These are phyloP conservation scores for Fomitopsis pinicola DNA, from an alignment of 1,284 basidiomycete genomes.

Conservation along the genomic window DNA sequence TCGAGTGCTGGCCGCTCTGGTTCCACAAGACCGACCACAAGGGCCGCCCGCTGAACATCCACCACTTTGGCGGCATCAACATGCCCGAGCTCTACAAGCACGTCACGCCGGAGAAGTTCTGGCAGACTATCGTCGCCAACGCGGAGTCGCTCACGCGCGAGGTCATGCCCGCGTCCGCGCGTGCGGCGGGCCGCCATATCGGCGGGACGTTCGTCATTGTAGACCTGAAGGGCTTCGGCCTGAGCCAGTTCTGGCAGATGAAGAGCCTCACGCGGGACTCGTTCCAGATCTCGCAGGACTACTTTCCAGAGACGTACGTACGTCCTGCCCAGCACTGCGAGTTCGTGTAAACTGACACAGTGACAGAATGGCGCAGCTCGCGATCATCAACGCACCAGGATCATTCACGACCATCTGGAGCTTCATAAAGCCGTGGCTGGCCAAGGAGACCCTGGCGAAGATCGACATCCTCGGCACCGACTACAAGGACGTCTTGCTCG, in stretches of 20 bases:
- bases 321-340: constrained; percentile 16
- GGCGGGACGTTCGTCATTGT: constrained; percentile 57
- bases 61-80: constrained; percentile 57
- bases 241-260: constrained; percentile 72
- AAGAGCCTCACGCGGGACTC: constrained; percentile 52
- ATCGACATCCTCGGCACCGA: constrained; percentile 58
- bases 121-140: constrained; percentile 58
- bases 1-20: constrained; percentile 69
- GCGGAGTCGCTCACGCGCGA: constrained; percentile 59
- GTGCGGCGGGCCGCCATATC: constrained; percentile 45
- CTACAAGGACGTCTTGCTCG: constrained; percentile 49
- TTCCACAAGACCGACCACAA: constrained; percentile 75
- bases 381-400: constrained; percentile 64
- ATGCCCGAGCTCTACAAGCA: constrained; percentile 55
- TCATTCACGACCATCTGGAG: constrained; percentile 70
- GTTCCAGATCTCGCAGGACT: constrained; percentile 73
- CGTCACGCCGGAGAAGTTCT: constrained; percentile 58
- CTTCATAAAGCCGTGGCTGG: constrained; percentile 63
- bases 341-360: not conserved
- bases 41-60: constrained; percentile 66
- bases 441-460: constrained; percentile 66
- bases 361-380: constrained; percentile 61
- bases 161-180: constrained; percentile 59
- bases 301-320: constrained; percentile 75
- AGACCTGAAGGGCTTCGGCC: constrained; percentile 62